phyloP scores from a whole-genome alignment of 768 basidiomycete species.

The Amanita pseudoporphyria region DNA sequence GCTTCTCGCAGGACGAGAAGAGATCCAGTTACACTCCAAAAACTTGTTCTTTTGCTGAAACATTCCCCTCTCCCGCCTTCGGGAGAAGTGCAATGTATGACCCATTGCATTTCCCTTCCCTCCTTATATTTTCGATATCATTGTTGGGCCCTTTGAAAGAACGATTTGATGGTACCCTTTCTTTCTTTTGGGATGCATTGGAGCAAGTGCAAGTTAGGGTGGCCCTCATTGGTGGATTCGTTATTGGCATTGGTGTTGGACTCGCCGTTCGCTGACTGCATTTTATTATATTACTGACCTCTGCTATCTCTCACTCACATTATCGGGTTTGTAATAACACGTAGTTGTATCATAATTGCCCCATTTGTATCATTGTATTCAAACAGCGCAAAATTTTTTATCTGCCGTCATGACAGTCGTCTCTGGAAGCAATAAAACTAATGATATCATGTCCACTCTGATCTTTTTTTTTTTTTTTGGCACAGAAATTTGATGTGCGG shows the following conservation, averaged over 20 bases:
- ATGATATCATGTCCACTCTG: too few relatives aligned
- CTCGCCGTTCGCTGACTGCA: neutral
- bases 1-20: neutral
- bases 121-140: constrained; percentile 52
- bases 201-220: constrained; percentile 20
- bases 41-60: constrained; percentile 2
- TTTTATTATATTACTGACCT: neutral
- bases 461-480: too few relatives aligned
- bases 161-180: constrained; percentile 1
- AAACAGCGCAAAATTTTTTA: neutral
- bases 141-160: constrained; percentile 37
- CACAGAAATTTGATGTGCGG: too few relatives aligned
- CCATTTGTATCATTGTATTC: neutral
- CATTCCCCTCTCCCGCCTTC: neutral
- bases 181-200: constrained; percentile 11
- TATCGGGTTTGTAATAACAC: neutral
- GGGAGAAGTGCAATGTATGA: constrained; percentile 30
- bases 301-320: neutral
- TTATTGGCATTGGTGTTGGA: constrained; percentile 29
- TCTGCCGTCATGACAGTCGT: neutral
- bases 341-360: neutral
- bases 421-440: too few relatives aligned
- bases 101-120: constrained; percentile 57
- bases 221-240: constrained; percentile 29
- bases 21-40: constrained; percentile 5